Base-by-base conservation (phyloP, 2,329 filamentous ascomycete genomes). In the Clonostachys chloroleuca region DNA sequence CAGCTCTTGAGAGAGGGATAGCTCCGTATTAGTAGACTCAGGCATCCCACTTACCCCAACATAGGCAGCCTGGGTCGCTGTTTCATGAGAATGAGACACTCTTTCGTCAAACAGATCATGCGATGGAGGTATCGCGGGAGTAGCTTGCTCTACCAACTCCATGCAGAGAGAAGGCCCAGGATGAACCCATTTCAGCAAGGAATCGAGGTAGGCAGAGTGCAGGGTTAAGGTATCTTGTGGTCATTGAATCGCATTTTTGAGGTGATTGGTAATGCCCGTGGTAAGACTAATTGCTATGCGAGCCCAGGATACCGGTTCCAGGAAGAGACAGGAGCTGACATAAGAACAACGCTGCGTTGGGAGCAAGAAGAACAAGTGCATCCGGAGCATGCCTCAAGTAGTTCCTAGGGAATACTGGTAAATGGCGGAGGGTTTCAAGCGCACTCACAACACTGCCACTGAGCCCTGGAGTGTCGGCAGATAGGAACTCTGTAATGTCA, bases 311-410 rank as follows among this genome's bases (percentile, higher is more conserved):
- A 1, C 49, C 52, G 34, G 46, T 45, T 40, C 51, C 51, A 5
- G 52, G 51, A 16, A 52, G 46, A 34, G 49, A 51, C 3, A 51
- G 30, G 12, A 54, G 39, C 16, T 49, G 30, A 36, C 49, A 49
- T 12, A 54, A 18, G 16, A 52, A 54, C 4, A 54, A 37, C 4
- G 49, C 49, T 9, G 51, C 47, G 37, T 51, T 51, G 33, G 51
- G 51, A 9, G 46, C 52, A 5, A 53, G 47, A 6, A 53, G 49
- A 5, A 53, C 40, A 8, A 44, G 42, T 17, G 52, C 41, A 41
- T 54, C 52, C 13, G 52, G 52, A 30, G 34, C 44, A 20, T 48
- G 47, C 35, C 51, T 43, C 13, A 54, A 34, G 34, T 55, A 51
- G 16, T 51, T 40, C 12, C 20, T 9, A 2, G 51, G 47, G 8